Conservation (phyloP, 176 grass and related monocot genomes). For the Oryza punctata region DNA sequence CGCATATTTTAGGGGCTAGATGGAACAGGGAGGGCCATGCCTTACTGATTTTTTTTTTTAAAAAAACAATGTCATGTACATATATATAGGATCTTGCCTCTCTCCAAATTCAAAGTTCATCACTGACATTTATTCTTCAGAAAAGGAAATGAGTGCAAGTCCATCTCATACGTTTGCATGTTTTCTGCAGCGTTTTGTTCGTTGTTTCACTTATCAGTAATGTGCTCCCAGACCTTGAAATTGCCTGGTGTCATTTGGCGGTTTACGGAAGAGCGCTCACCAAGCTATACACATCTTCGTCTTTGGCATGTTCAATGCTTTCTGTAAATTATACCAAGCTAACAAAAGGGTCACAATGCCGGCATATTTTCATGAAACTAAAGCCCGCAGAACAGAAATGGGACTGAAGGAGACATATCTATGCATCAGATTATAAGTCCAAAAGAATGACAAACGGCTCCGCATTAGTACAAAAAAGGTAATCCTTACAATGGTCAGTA, state of each 20-base stretch:
- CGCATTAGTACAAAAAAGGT: conserved; percentile 38
- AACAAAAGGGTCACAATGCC: background rate
- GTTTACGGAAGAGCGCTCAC: too few relatives aligned
- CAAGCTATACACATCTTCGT: too few relatives aligned
- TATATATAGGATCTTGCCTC: background rate
- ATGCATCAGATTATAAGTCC: conserved; percentile 17
- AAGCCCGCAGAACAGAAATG: conserved; percentile 3
- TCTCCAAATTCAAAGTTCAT: background rate
- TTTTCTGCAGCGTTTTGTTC: background rate
- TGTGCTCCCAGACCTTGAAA: background rate
- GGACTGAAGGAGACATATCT: conserved; percentile 29
- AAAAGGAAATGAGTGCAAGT: background rate
- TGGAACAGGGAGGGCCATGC: background rate
- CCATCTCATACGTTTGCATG: background rate
- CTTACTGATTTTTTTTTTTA: background rate
- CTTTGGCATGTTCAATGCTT: too few relatives aligned
- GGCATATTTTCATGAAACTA: background rate
- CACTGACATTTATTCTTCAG: background rate
- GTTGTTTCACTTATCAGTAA: background rate
- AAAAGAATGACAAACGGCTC: conserved; percentile 37
- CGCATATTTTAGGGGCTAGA: conserved; percentile 35
- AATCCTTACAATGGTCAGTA: conserved; percentile 30
- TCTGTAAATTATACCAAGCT: background rate
- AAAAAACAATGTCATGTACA: background rate
- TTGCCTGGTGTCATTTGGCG: background rate